Evolutionary conservation across 192 early-diverging fungal genomes (phyloP), one percentile per base, ranked within the genome.

Genomic region (Diversispora epigaea): DNA sequence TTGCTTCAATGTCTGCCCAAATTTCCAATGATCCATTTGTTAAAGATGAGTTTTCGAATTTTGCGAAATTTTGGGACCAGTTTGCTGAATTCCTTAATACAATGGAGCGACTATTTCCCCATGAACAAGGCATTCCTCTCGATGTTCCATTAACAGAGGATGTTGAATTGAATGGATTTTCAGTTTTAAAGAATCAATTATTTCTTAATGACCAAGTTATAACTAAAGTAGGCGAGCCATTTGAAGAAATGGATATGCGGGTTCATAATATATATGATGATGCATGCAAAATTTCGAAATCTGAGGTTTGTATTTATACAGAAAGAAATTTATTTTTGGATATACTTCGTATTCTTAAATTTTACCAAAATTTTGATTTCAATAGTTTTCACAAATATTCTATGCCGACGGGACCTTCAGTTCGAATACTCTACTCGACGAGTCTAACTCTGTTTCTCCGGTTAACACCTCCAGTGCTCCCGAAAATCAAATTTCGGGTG

Each of bases 131-230:
- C 4, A 47, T 75, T 75, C 73, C 73, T 41, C 58, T 75, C 43
- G 61, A 65, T 43, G 62, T 75, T 21, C 73, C 73, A 10, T 50
- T 83, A 32, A 78, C 77, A 57, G 82, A 83, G 64, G 82, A 83
- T 73, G 64, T 78, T 4, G 82, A 83, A 57, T 68, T 83, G 63
- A 76, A 80, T 57, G 82, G 82, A 32, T 83, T 83, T 67, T 73
- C 73, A 7, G 79, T 77, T 3, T 66, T 83, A 46, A 80, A 80
- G 58, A 57, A 75, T 17, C 64, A 77, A 15, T 78, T 79, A 25
- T 77, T 40, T 65, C 0, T 75, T 11, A 19, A 75, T n/a, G 32
- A 22, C 6, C 45, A 75, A 43, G 25, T n/a, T 3, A 40, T 50
- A 5, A 12, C 19, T 17, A 41, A 54, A 52, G 46, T 64, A 45